Evolutionary conservation across 2,329 filamentous ascomycete species (phyloP).

Genomic region (Pseudocercospora ulei): DNA sequence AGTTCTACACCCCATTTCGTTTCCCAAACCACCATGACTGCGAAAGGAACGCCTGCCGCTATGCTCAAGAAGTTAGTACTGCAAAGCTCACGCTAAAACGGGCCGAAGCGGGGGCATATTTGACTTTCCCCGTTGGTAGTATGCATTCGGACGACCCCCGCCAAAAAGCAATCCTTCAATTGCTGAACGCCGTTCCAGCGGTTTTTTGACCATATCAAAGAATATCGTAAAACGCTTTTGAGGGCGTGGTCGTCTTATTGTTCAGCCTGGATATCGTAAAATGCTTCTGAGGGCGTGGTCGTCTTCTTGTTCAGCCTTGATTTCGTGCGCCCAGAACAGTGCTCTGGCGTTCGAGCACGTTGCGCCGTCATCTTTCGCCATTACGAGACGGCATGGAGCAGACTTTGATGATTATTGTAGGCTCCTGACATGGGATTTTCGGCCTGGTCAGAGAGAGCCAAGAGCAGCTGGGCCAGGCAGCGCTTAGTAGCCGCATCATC

Average conservation of each 20-base stretch:
- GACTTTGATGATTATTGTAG: slow-evolving; percentile 21
- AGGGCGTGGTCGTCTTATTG: not conserved
- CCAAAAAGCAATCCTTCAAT: slow-evolving; percentile 3
- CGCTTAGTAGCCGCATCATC: slow-evolving; percentile 97
- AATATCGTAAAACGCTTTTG: slow-evolving; percentile 2
- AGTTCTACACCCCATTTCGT: slow-evolving; percentile 8
- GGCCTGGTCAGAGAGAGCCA: slow-evolving; percentile 73
- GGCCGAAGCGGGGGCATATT: slow-evolving; percentile 2
- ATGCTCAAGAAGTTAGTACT: slow-evolving; percentile 3
- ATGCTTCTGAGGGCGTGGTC: not conserved
- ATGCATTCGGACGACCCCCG: slow-evolving; percentile 2
- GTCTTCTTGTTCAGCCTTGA: not conserved
- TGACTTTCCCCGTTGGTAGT: slow-evolving; percentile 2
- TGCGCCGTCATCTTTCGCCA: not conserved
- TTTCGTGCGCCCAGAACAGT: not conserved
- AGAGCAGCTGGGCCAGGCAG: slow-evolving; percentile 89
- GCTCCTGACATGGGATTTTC: slow-evolving; percentile 27
- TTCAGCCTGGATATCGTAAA: not conserved
- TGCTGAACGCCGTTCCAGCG: slow-evolving; percentile 4
- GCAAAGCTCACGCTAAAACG: slow-evolving; percentile 1
- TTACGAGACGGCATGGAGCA: slow-evolving; percentile 3
- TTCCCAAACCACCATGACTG: slow-evolving; percentile 3
- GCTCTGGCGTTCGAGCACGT: not conserved
- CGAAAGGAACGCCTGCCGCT: slow-evolving; percentile 7
- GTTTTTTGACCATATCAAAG: not conserved